Percentiles rank a stretch among this genome's conserved stretches.
Conservation (phyloP, 2,329 filamentous ascomycete genomes). For the Xylaria sp. region DNA sequence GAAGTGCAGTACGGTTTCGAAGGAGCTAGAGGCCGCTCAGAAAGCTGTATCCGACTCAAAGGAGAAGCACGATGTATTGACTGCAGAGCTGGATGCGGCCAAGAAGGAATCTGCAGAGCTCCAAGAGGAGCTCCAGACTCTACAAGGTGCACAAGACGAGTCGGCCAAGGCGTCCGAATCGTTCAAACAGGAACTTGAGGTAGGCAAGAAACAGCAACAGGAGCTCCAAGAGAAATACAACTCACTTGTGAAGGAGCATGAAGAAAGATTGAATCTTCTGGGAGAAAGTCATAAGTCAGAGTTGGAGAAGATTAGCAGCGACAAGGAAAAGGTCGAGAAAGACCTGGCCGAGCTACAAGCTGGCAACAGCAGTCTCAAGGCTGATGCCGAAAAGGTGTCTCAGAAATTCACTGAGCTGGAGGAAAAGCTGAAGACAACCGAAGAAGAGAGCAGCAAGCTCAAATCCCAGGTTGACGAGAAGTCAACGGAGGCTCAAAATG, state of each 20-base stretch:
- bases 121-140: slow-evolving; percentile 40
- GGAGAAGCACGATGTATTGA: slow-evolving; percentile 37
- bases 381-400: slow-evolving; percentile 44
- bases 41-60: slow-evolving; percentile 46
- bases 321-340: slow-evolving; percentile 44
- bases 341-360: slow-evolving; percentile 46
- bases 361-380: slow-evolving; percentile 41
- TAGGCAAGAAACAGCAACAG: slow-evolving; percentile 48
- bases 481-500: slow-evolving; percentile 16
- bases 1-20: slow-evolving; percentile 37
- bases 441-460: slow-evolving; percentile 42
- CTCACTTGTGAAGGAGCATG: slow-evolving; percentile 38
- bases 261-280: slow-evolving; percentile 41
- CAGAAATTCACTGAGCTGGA: slow-evolving; percentile 41
- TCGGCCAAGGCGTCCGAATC: slow-evolving; percentile 46
- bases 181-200: slow-evolving; percentile 45
- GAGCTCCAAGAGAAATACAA: slow-evolving; percentile 38
- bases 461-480: slow-evolving; percentile 29
- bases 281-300: slow-evolving; percentile 40
- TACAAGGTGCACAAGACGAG: slow-evolving; percentile 39
- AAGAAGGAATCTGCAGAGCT: slow-evolving; percentile 43
- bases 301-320: slow-evolving; percentile 36
- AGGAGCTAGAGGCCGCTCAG: slow-evolving; percentile 48
- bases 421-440: slow-evolving; percentile 39
- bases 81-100: slow-evolving; percentile 41